These are phyloP conservation scores for Hymenochaete sp. DNA, from an alignment of 1,284 basidiomycete genomes.

Conservation along the genomic window DNA sequence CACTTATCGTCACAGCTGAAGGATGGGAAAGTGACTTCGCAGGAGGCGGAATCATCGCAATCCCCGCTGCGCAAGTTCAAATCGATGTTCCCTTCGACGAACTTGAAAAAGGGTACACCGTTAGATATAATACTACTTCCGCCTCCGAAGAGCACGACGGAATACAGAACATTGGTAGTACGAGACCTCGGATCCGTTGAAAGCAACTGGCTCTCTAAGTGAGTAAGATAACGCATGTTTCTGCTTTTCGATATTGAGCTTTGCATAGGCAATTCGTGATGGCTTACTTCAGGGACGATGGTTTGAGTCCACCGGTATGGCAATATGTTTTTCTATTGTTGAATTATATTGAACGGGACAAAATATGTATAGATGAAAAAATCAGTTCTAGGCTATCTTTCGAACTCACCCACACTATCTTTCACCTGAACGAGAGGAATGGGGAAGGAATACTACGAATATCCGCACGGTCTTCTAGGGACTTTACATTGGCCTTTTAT, in stretches of 20 bases:
- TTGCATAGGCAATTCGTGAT: slow-evolving; percentile 47
- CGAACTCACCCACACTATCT: not conserved
- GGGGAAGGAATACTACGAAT: too few species aligned
- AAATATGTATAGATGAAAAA: slow-evolving; percentile 38
- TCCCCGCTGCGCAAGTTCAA: slow-evolving; percentile 65
- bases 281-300: slow-evolving; percentile 64
- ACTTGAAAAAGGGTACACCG: slow-evolving; percentile 53
- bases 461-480: too few species aligned
- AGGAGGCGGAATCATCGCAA: slow-evolving; percentile 47
- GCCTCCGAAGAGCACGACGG: slow-evolving; percentile 34
- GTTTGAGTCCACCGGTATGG: slow-evolving; percentile 63
- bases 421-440: too few species aligned
- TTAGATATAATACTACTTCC: slow-evolving; percentile 61
- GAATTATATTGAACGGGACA: not conserved
- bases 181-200: slow-evolving; percentile 64
- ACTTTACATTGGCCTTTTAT: too few species aligned
- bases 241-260: not conserved
- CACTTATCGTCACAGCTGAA: slow-evolving; percentile 52
- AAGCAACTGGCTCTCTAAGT: slow-evolving; percentile 58
- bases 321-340: not conserved
- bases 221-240: not conserved
- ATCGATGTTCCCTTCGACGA: slow-evolving; percentile 64
- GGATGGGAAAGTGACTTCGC: slow-evolving; percentile 43
- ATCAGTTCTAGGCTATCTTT: slow-evolving; percentile 20
- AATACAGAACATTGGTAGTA: slow-evolving; percentile 52